Evolutionary conservation across 306 rosid species (phyloP), one percentile per base, ranked within the genome.

Genomic region (Prinsepia uniflora): DNA sequence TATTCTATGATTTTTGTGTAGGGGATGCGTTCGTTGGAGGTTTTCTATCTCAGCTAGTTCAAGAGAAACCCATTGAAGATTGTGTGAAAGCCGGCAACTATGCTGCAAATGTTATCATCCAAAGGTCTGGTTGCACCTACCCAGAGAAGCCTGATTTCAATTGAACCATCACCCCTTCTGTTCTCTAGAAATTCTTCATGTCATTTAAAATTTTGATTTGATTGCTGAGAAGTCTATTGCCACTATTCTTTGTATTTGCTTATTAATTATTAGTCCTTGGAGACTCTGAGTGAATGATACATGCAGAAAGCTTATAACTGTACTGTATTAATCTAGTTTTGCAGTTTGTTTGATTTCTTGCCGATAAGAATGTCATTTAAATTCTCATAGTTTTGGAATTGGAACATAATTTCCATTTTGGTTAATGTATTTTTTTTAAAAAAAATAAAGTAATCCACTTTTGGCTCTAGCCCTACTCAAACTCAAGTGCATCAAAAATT

Each of bases 1-100:
- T 22, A 22, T 43, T 10, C 6, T 47, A 6, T 39, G 68, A 73
- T 70, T 39, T 30, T 41, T 79, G 8, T 73, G 14, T 74, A 94
- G 97, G 97, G 45, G 99, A 94, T 86, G 97, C 97, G 0, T 94
- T 94, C 76, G 97, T 94, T 43, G 97, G 97, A 44, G 99, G 97
- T 62, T 94, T 94, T 81, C 82, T 94, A 62, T 82, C 99, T 14
- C 99, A 91, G 62, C 65, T 94, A 77, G 82, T 94, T 75, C 85
- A 66, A 75, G 88, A 70, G 81, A 91, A 94, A 82, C 79, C 96
- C 44, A 84, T 87, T 48, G 95, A 81, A 80, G 97, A 84, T 54
- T 86, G 87, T n/a, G 97, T 94, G 77, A 87, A 75, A 76, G 96
- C 96, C 11, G 99, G 97, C 11, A 74, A 79, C 77, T 94, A 91